Percentiles rank a stretch among this genome's conserved stretches.
These are phyloP conservation scores for Aspergillus neotritici DNA, from an alignment of 2,329 filamentous ascomycete species.

Conservation along the genomic window DNA sequence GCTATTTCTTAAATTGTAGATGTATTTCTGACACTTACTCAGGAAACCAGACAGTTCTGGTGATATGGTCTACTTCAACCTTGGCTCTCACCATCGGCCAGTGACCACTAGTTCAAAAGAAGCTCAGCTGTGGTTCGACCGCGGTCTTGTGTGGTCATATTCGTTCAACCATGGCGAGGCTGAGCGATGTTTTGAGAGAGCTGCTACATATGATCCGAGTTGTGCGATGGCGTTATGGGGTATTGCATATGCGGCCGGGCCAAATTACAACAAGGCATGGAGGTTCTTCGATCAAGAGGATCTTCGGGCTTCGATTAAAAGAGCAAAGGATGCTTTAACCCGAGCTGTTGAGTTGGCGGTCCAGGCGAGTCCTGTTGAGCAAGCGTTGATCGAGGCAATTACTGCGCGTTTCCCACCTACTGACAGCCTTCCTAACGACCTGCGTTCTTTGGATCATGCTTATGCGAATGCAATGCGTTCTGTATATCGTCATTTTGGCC, in stretches of 20 bases:
- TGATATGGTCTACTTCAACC: slow-evolving; percentile 32
- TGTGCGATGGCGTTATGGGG: slow-evolving; percentile 35
- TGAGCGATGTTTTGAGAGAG: slow-evolving; percentile 25
- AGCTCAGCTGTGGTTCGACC: slow-evolving; percentile 37
- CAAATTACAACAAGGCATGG: slow-evolving; percentile 76
- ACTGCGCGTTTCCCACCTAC: slow-evolving; percentile 55
- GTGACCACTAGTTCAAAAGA: slow-evolving; percentile 27
- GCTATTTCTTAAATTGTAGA: no score
- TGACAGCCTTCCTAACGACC: slow-evolving; percentile 43
- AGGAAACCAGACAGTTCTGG: no score
- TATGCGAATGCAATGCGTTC: slow-evolving; percentile 57
- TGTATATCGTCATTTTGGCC: slow-evolving; percentile 46
- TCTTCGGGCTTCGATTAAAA: slow-evolving; percentile 42
- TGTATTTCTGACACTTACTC: no score
- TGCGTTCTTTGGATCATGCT: slow-evolving; percentile 47
- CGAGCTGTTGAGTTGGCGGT: slow-evolving; percentile 37
- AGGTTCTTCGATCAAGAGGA: slow-evolving; percentile 60
- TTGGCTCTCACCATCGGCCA: slow-evolving; percentile 32
- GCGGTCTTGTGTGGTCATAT: slow-evolving; percentile 36
- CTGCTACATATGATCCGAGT: slow-evolving; percentile 20
- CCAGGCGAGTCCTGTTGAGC: background rate
- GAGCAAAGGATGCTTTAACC: slow-evolving; percentile 39
- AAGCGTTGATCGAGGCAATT: slow-evolving; percentile 44
- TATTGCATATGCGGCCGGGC: slow-evolving; percentile 58
- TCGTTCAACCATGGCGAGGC: slow-evolving; percentile 34